Evolutionary conservation across 164 flowering plant species (phyloP).

Genomic region (Macadamia tetraphylla): DNA sequence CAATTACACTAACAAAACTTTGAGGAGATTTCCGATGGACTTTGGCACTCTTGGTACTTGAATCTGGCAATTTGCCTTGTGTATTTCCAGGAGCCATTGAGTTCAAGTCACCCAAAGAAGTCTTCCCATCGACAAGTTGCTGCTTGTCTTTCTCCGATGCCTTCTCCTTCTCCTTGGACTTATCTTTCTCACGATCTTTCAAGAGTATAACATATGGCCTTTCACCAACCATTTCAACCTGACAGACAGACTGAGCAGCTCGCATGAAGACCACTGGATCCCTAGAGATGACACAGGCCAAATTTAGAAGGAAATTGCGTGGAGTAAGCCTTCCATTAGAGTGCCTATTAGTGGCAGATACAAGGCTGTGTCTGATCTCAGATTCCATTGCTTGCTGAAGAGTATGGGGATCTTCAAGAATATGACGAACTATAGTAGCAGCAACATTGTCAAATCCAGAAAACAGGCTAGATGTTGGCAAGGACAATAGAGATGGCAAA

Average conservation of each 20-base stretch:
- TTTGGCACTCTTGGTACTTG: conserved; percentile 52
- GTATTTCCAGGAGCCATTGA: conserved; percentile 35
- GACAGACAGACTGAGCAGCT: conserved; percentile 65
- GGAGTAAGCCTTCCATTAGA: conserved; percentile 82
- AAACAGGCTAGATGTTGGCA: conserved; percentile 85
- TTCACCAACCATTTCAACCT: conserved; percentile 73
- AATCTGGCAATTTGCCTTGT: conserved; percentile 54
- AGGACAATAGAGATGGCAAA: conserved; percentile 61
- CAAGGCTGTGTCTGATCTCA: conserved; percentile 75
- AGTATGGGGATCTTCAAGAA: conserved; percentile 96
- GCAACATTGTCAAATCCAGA: conserved; percentile 91
- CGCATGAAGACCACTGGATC: conserved; percentile 68
- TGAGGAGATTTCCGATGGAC: conserved; percentile 66
- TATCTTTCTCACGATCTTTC: conserved; percentile 70
- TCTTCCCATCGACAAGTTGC: conserved; percentile 51
- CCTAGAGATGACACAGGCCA: conserved; percentile 64
- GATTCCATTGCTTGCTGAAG: conserved; percentile 99
- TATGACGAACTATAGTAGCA: conserved; percentile 81
- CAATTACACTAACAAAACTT: conserved; percentile 74
- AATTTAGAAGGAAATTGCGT: conserved; percentile 65
- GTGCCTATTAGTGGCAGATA: conserved; percentile 65
- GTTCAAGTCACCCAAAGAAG: conserved; percentile 23
- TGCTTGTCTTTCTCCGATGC: conserved; percentile 33
- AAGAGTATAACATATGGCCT: conserved; percentile 56
- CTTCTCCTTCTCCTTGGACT: conserved; percentile 38